phyloP scores from a whole-genome alignment of 2,329 filamentous ascomycete genomes.

The Colletotrichum sp. region DNA sequence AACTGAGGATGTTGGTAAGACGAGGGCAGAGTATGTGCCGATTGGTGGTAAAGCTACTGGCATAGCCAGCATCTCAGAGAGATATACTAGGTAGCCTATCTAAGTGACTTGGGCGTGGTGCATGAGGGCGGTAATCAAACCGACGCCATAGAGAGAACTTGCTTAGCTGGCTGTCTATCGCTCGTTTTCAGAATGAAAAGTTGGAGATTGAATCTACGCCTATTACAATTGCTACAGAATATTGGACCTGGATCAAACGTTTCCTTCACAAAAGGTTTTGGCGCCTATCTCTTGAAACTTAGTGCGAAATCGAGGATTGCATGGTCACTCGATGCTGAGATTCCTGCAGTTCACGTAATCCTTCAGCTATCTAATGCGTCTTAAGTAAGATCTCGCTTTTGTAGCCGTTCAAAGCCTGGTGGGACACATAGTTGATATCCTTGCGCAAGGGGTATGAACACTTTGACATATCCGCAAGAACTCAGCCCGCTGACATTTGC shows the following conservation, averaged over 20 bases:
- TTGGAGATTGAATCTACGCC: background rate
- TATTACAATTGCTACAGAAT: background rate
- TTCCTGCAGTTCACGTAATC: background rate
- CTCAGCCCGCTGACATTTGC: background rate
- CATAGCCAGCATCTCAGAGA: background rate
- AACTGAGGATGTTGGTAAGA: background rate
- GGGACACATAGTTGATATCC: background rate
- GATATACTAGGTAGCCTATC: background rate
- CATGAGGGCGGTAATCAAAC: background rate
- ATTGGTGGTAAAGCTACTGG: background rate
- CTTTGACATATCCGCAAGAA: background rate
- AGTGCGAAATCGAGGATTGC: background rate
- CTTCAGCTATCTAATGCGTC: fast-evolving
- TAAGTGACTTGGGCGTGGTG: background rate
- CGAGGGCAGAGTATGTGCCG: background rate
- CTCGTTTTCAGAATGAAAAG: background rate
- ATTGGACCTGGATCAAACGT: background rate
- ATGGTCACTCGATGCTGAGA: background rate
- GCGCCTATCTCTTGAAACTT: background rate
- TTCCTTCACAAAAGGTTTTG: background rate
- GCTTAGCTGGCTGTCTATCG: background rate
- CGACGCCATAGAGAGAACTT: fast-evolving
- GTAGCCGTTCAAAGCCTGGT: background rate
- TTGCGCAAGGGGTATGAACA: background rate
- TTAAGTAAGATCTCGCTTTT: background rate